Conservation (phyloP, 1,139 yeast genomes). For the Candida gigantensis region DNA sequence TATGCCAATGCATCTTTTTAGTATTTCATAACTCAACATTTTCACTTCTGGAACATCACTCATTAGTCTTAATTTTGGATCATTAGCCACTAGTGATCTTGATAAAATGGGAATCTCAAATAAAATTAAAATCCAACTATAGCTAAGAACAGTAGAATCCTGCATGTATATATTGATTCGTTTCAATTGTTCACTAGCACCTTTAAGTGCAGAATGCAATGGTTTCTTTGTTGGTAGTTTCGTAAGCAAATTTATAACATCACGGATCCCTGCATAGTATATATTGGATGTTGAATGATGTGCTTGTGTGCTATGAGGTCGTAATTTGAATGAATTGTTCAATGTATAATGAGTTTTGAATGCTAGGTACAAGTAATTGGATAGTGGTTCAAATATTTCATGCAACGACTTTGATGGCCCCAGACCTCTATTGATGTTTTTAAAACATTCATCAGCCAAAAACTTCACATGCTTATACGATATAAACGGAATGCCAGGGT, state of each 20-base stretch:
- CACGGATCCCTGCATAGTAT: conserved; percentile 44
- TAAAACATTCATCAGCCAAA: conserved; percentile 32
- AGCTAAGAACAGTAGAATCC: conserved; percentile 37
- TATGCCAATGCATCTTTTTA: conserved; percentile 67
- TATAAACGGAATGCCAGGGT: conserved; percentile 20
- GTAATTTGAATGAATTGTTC: conserved; percentile 50
- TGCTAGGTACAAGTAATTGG: conserved; percentile 38
- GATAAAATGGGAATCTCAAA: conserved; percentile 62
- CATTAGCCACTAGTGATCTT: conserved; percentile 40
- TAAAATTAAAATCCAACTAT: conserved; percentile 60
- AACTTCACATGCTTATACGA: conserved; percentile 29
- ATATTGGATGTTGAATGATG: conserved; percentile 47
- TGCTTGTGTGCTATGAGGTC: conserved; percentile 20
- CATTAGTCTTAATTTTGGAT: conserved; percentile 25
- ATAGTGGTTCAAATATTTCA: conserved; percentile 51
- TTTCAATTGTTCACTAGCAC: conserved; percentile 49
- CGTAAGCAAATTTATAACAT: conserved; percentile 43
- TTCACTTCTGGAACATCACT: conserved; percentile 54
- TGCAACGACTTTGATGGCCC: conserved; percentile 25
- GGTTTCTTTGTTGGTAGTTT: conserved; percentile 63
- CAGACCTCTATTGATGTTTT: conserved; percentile 15
- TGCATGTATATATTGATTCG: conserved; percentile 37
- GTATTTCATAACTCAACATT: conserved; percentile 59
- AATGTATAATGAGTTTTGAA: conserved; percentile 45
- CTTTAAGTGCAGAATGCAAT: conserved; percentile 50